Evolutionary conservation across 1,284 basidiomycete genomes (phyloP).

Genomic region (Ustilago bromivora): DNA sequence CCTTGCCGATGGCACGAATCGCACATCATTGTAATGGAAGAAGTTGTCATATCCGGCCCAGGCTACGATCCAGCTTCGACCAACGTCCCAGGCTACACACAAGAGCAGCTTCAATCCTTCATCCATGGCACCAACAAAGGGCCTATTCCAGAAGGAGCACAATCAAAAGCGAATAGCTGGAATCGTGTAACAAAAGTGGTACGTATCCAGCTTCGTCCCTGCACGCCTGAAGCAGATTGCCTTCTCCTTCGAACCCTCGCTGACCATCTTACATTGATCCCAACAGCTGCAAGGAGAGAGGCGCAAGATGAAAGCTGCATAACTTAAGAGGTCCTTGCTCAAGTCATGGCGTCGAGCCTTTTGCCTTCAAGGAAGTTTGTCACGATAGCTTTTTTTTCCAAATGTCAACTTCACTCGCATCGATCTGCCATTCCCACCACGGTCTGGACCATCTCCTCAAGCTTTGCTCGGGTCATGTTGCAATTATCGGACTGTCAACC

Average conservation of each 20-base stretch:
- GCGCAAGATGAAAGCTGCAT: constrained; percentile 48
- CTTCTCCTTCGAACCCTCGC: background rate
- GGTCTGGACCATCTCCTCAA: background rate
- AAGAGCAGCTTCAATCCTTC: constrained; percentile 52
- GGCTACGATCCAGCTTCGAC: constrained; percentile 59
- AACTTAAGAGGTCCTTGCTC: background rate
- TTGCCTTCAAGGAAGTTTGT: background rate
- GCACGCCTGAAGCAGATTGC: background rate
- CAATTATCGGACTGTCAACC: too few species aligned
- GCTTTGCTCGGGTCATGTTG: background rate
- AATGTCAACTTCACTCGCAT: too few species aligned
- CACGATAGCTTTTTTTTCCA: too few species aligned
- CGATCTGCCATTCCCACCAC: background rate
- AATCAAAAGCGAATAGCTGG: constrained; percentile 62
- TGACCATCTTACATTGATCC: background rate
- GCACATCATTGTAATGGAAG: constrained; percentile 69
- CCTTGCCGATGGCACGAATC: constrained; percentile 67
- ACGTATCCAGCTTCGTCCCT: constrained; percentile 20
- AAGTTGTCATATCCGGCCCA: constrained; percentile 64
- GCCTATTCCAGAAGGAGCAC: constrained; percentile 43
- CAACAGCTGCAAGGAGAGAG: constrained; percentile 59
- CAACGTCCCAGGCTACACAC: constrained; percentile 56
- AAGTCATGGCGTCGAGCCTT: background rate
- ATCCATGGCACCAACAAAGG: constrained; percentile 44
- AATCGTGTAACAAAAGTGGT: constrained; percentile 64